Conservation (phyloP, 768 basidiomycete genomes). For the Termitomyces sp. region DNA sequence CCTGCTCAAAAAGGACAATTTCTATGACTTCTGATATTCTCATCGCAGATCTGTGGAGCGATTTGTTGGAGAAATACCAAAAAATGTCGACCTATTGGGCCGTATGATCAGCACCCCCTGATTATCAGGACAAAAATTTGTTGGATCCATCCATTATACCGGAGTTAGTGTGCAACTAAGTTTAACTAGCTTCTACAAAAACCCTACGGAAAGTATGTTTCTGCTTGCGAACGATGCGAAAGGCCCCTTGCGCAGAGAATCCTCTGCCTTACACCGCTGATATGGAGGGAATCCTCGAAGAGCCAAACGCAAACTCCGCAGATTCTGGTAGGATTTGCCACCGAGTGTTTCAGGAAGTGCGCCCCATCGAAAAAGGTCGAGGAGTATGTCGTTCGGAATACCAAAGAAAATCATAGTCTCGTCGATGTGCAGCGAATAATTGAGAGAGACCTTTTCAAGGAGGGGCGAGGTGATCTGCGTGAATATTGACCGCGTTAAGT, state of each 20-base stretch:
- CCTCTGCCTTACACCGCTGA: constrained; percentile 15
- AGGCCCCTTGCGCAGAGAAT: constrained; percentile 15
- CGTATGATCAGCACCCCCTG: neutral
- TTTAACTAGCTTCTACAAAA: constrained; percentile 6
- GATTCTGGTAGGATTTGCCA: constrained; percentile 6
- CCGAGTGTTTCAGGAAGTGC: constrained; percentile 22
- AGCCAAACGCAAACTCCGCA: constrained; percentile 12
- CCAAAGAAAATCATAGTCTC: constrained; percentile 24
- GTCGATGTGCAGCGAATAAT: constrained; percentile 19
- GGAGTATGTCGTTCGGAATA: constrained; percentile 24
- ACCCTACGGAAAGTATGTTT: constrained; percentile 18
- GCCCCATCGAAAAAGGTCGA: constrained; percentile 28
- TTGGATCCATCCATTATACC: neutral
- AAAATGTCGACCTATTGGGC: neutral
- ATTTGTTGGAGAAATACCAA: neutral
- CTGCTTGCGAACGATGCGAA: constrained; percentile 14
- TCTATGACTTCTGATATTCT: neutral
- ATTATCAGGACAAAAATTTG: neutral
- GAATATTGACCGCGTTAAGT: constrained; percentile 23
- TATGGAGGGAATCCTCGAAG: constrained; percentile 17
- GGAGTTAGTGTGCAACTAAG: neutral
- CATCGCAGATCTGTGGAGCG: neutral
- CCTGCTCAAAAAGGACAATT: neutral
- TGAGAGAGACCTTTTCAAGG: constrained; percentile 21
- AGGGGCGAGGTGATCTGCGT: constrained; percentile 20